phyloP scores from a whole-genome alignment of 129 eudicot genomes.

The Solidago caesia region DNA sequence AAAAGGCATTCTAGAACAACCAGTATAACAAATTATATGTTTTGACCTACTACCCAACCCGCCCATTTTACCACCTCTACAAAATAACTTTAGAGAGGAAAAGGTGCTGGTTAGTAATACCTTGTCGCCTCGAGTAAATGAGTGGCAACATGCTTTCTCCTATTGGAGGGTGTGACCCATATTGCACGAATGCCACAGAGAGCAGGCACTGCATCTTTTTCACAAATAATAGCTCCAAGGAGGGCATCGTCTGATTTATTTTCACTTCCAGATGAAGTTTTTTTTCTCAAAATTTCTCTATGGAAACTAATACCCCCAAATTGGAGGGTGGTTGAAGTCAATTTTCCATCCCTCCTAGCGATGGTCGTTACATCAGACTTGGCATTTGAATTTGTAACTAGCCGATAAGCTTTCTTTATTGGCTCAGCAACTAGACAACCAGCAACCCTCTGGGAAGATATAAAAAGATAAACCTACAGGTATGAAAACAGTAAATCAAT shows the following conservation, averaged over 20 bases:
- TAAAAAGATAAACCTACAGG: slow-evolving; percentile 63
- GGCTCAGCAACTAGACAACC: slow-evolving; percentile 71
- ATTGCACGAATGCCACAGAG: slow-evolving; percentile 85
- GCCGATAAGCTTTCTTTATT: slow-evolving; percentile 47
- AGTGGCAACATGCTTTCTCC: slow-evolving; percentile 78
- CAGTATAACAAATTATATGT: neutral
- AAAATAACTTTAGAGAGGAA: neutral
- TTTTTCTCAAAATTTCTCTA: slow-evolving; percentile 49
- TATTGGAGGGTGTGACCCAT: slow-evolving; percentile 76
- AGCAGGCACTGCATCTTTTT: slow-evolving; percentile 65
- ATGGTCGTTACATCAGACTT: slow-evolving; percentile 19
- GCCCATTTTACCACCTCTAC: slow-evolving; percentile 7
- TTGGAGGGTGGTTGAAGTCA: slow-evolving; percentile 43
- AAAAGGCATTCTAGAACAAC: neutral
- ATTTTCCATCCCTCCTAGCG: slow-evolving; percentile 26
- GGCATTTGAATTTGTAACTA: slow-evolving; percentile 40
- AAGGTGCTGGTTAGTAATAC: slow-evolving; percentile 32
- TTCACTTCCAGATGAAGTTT: slow-evolving; percentile 19
- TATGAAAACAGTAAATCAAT: neutral
- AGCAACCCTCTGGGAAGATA: slow-evolving; percentile 54
- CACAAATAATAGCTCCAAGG: slow-evolving; percentile 56
- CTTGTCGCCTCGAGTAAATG: slow-evolving; percentile 71
- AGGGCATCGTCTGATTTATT: slow-evolving; percentile 23
- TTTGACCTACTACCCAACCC: neutral
- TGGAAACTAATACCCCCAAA: slow-evolving; percentile 63